phyloP scores from a whole-genome alignment of 1,284 basidiomycete genomes.

The Moesziomyces parantarcticus region DNA sequence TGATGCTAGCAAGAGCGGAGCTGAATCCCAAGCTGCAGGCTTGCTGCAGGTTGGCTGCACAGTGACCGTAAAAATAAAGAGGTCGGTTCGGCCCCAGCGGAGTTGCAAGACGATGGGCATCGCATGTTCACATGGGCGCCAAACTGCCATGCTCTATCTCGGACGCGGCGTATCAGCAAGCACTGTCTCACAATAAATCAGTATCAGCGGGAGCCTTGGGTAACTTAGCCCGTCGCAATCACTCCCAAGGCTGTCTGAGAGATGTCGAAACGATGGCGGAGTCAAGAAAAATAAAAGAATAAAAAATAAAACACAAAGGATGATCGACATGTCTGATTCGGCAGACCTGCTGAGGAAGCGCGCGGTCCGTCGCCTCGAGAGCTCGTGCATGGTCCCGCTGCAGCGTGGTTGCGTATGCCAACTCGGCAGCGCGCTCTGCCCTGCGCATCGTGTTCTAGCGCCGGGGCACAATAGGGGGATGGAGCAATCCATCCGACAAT shows the following conservation, averaged over 20 bases:
- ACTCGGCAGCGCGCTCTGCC: slow-evolving; percentile 5
- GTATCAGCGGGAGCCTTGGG: too few relatives aligned
- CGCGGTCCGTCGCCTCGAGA: slow-evolving; percentile 1
- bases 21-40: neutral
- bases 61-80: neutral
- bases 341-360: neutral
- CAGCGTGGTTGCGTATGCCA: slow-evolving; percentile 1
- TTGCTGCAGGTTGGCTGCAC: neutral
- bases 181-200: too few relatives aligned
- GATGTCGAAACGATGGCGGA: too few relatives aligned
- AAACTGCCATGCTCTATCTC: too few relatives aligned
- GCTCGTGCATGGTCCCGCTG: neutral
- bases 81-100: too few relatives aligned
- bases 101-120: neutral
- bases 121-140: neutral
- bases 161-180: too few relatives aligned
- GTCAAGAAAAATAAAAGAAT: neutral
- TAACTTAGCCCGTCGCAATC: too few relatives aligned
- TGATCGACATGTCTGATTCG: slow-evolving; percentile 27
- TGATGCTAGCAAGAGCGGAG: neutral
- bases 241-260: too few relatives aligned
- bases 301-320: neutral
- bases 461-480: too few relatives aligned
- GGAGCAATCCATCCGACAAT: too few relatives aligned
- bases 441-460: too few relatives aligned